Conservation (phyloP, 768 basidiomycete species). For the Naganishia onofrii region DNA sequence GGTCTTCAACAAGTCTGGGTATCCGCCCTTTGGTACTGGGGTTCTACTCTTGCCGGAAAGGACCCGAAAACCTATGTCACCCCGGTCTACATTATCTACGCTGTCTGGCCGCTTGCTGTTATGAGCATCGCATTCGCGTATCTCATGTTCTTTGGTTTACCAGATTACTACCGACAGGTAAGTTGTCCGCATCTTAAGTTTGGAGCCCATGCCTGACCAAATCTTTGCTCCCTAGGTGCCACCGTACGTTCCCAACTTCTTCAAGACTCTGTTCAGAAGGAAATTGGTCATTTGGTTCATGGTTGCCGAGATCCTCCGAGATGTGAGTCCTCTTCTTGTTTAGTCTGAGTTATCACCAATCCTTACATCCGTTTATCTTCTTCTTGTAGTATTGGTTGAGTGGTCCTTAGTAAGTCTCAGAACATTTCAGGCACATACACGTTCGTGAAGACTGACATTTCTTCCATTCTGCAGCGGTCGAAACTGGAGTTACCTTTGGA, state of each 20-base stretch:
- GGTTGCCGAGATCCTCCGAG: constrained; percentile 83
- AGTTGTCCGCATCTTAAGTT: constrained; percentile 3
- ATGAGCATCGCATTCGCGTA: constrained; percentile 75
- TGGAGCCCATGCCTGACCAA: neutral
- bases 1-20: constrained; percentile 96
- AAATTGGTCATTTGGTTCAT: constrained; percentile 95
- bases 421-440: constrained; percentile 56
- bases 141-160: constrained; percentile 79
- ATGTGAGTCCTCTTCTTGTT: constrained; percentile 58
- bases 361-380: constrained; percentile 60
- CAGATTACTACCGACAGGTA: constrained; percentile 60
- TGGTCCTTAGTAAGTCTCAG: constrained; percentile 42
- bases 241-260: constrained; percentile 89
- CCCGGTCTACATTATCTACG: constrained; percentile 80
- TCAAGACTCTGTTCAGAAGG: constrained; percentile 80
- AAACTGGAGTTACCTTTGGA: constrained; percentile 94
- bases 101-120: constrained; percentile 76
- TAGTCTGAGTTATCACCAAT: neutral
- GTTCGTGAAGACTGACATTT: neutral
- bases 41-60: constrained; percentile 66
- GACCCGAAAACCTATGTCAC: constrained; percentile 58
- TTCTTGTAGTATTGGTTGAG: constrained; percentile 45
- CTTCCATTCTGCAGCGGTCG: constrained; percentile 58
- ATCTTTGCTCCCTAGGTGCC: constrained; percentile 70
- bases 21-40: constrained; percentile 95